phyloP scores from a whole-genome alignment of 768 basidiomycete genomes.

The Naganishia kalamii region DNA sequence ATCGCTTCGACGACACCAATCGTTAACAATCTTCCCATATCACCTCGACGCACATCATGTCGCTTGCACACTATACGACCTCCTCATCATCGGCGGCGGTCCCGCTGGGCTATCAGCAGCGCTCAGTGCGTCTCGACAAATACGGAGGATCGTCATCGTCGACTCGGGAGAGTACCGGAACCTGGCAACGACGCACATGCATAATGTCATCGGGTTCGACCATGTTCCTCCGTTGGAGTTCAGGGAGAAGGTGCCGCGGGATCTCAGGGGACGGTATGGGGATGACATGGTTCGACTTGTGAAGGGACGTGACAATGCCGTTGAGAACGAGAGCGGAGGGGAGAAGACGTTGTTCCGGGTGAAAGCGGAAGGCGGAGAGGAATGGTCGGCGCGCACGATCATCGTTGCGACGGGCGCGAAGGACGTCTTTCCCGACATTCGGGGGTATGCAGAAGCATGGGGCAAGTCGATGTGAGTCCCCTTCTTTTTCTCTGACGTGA shows the following conservation, averaged over 20 bases:
- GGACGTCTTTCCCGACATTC: slow-evolving; percentile 9
- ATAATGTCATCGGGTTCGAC: slow-evolving; percentile 8
- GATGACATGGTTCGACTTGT: background rate
- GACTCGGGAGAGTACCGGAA: background rate
- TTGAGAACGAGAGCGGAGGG: background rate
- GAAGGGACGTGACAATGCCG: background rate
- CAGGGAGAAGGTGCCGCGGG: background rate
- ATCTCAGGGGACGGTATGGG: background rate
- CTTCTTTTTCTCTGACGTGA: background rate
- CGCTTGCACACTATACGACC: background rate
- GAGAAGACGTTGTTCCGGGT: slow-evolving; percentile 2
- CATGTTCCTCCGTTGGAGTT: background rate
- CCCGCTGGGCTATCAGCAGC: slow-evolving; percentile 16
- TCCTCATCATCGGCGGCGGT: slow-evolving; percentile 14
- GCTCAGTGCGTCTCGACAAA: background rate
- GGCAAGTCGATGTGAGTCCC: slow-evolving; percentile 8
- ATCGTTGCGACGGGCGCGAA: slow-evolving; percentile 5
- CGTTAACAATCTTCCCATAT: too few relatives aligned
- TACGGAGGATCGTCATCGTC: background rate
- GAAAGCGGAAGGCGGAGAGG: background rate
- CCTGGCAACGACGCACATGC: slow-evolving; percentile 4
- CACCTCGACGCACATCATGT: too few relatives aligned
- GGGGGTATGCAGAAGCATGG: slow-evolving; percentile 1
- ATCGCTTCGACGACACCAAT: too few relatives aligned
- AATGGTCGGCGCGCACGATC: background rate